Evolutionary conservation across 2,329 filamentous ascomycete genomes (phyloP).

Genomic region (Metarhizium anisopliae): DNA sequence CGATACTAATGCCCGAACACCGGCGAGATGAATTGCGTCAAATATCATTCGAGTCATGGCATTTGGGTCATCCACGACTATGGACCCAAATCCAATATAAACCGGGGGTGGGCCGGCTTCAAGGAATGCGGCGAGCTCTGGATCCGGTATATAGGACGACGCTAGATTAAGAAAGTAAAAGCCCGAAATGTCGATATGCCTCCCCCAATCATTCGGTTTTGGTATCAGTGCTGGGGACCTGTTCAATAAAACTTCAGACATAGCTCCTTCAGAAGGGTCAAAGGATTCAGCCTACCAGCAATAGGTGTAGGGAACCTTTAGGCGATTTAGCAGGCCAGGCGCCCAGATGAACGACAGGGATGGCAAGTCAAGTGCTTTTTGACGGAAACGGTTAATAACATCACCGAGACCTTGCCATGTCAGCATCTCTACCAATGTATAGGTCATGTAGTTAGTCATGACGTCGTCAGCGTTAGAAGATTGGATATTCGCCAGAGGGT

Average conservation of each 20-base stretch:
- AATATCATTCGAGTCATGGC: slow-evolving; percentile 64
- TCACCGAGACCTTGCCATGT: slow-evolving; percentile 90
- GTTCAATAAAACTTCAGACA: not conserved
- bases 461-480: slow-evolving; percentile 65
- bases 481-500: slow-evolving; percentile 76
- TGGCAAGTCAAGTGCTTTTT: slow-evolving; percentile 64
- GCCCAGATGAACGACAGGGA: slow-evolving; percentile 74
- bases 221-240: slow-evolving; percentile 66
- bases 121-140: slow-evolving; percentile 58
- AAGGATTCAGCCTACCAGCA: slow-evolving; percentile 51
- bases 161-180: slow-evolving; percentile 69
- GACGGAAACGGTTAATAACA: slow-evolving; percentile 80
- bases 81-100: slow-evolving; percentile 78
- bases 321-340: slow-evolving; percentile 65
- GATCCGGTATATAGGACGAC: slow-evolving; percentile 55
- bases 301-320: slow-evolving; percentile 80
- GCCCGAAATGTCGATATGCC: slow-evolving; percentile 62
- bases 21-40: slow-evolving; percentile 55
- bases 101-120: slow-evolving; percentile 61
- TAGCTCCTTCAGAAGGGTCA: slow-evolving; percentile 1
- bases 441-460: slow-evolving; percentile 77
- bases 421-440: slow-evolving; percentile 80
- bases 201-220: slow-evolving; percentile 68
- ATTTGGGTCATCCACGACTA: slow-evolving; percentile 69
- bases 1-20: slow-evolving; percentile 71